A percentile compares a stretch with the other conserved stretches of the same genome.
Evolutionary conservation across 768 basidiomycete genomes (phyloP).

Genomic region (Hemileccinum rubropunctum): DNA sequence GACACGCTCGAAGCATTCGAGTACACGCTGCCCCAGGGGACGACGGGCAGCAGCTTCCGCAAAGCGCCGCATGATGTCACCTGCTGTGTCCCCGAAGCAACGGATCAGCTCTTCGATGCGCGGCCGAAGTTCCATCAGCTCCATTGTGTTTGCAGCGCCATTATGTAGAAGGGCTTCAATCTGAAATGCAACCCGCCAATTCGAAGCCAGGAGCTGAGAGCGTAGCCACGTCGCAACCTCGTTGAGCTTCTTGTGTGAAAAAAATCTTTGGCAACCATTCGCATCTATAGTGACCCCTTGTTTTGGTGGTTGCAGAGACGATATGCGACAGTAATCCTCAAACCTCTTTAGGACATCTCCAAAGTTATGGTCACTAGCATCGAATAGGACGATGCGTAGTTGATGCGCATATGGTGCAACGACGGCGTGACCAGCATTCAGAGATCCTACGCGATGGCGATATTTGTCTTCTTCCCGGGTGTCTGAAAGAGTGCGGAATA

Average conservation of each 20-base stretch:
- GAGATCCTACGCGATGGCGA: conserved; percentile 54
- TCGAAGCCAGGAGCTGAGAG: conserved; percentile 34
- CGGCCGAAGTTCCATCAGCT: conserved; percentile 47
- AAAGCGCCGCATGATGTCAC: conserved; percentile 55
- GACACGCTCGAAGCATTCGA: conserved; percentile 41
- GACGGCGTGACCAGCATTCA: conserved; percentile 55
- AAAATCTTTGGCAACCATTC: conserved; percentile 44
- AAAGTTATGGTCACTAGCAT: conserved; percentile 38
- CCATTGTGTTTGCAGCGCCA: conserved; percentile 56
- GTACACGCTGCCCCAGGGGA: conserved; percentile 40
- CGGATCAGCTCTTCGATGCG: conserved; percentile 42
- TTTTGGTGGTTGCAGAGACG: conserved; percentile 41
- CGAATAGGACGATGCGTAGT: conserved; percentile 58
- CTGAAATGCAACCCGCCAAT: conserved; percentile 74
- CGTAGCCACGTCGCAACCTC: conserved; percentile 43
- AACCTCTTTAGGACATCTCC: conserved; percentile 47
- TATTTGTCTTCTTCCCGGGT: conserved; percentile 37
- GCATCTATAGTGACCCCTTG: conserved; percentile 47
- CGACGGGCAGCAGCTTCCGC: conserved; percentile 46
- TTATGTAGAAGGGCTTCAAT: conserved; percentile 68
- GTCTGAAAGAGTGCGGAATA: conserved; percentile 49
- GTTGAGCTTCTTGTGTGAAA: conserved; percentile 44
- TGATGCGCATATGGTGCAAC: conserved; percentile 74
- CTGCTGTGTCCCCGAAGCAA: conserved; percentile 34
- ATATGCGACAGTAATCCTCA: conserved; percentile 47